phyloP scores from a whole-genome alignment of 129 eudicot genomes.

The Centrapalus pauciflorus region DNA sequence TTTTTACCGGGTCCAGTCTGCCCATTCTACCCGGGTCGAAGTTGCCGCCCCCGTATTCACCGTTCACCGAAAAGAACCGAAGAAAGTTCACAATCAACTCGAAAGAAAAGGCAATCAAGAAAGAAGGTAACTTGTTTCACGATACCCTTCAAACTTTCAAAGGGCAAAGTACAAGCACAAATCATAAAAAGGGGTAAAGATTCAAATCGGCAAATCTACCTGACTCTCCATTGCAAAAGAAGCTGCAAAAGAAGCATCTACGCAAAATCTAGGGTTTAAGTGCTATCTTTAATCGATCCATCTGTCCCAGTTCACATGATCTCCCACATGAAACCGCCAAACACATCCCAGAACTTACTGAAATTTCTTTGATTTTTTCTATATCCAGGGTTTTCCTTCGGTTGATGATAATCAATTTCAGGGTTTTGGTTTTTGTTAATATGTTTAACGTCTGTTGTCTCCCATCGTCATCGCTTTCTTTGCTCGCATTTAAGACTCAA shows the following conservation, averaged over 20 bases:
- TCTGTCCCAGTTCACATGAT: not conserved
- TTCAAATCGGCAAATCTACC: not conserved
- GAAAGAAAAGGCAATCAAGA: too few species aligned
- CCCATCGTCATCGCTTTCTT: conserved; percentile 41
- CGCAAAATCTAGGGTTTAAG: conserved; percentile 21
- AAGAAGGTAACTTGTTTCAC: too few species aligned
- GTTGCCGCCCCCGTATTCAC: too few species aligned
- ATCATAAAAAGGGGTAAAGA: too few species aligned
- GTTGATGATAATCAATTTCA: not conserved
- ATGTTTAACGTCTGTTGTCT: conserved; percentile 39
- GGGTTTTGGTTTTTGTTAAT: conserved; percentile 12
- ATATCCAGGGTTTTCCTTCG: not conserved
- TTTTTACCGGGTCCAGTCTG: too few species aligned
- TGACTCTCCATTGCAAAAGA: conserved; percentile 5
- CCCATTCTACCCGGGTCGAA: too few species aligned
- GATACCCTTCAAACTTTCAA: too few species aligned
- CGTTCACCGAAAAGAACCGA: too few species aligned
- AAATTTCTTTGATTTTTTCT: conserved; percentile 2
- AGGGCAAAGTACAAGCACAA: conserved; percentile 1
- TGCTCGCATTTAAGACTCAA: conserved; percentile 22
- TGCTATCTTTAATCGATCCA: not conserved
- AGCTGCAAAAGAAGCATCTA: too few species aligned
- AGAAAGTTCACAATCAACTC: too few species aligned
- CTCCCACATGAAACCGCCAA: conserved; percentile 39
- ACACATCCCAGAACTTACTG: conserved; percentile 8